These are phyloP conservation scores for Globisporangium echinulatum DNA, from an alignment of 352 stramenopile species.

Conservation along the genomic window DNA sequence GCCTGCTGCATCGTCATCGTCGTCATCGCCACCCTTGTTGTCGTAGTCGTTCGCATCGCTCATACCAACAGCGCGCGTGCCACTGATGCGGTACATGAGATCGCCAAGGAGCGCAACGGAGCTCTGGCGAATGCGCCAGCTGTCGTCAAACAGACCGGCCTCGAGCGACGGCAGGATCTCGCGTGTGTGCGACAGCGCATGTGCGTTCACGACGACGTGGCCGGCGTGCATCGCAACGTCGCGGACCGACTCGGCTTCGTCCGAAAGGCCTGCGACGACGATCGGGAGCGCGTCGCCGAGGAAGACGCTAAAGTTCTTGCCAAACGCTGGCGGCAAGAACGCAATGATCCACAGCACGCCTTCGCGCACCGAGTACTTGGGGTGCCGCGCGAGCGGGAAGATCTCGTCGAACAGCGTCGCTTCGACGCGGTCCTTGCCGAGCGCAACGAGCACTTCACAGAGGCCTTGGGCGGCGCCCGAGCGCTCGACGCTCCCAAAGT, in stretches of 20 bases:
- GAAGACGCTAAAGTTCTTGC: conserved; percentile 90
- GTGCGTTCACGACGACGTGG: conserved; percentile 96
- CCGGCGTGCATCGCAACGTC: conserved; percentile 97
- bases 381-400: conserved; percentile 92
- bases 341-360: conserved; percentile 98
- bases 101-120: conserved; percentile 95
- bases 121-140: conserved; percentile 98
- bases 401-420: conserved; percentile 89
- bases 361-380: conserved; percentile 94
- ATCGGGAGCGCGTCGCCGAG: conserved; percentile 94
- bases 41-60: conserved; percentile 34
- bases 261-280: conserved; percentile 95
- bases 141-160: conserved; percentile 94
- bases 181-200: conserved; percentile 95
- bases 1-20: conserved; percentile 80
- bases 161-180: conserved; percentile 97
- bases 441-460: conserved; percentile 91
- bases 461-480: conserved; percentile 98
- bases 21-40: conserved; percentile 44
- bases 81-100: conserved; percentile 96
- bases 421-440: conserved; percentile 76
- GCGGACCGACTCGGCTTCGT: conserved; percentile 97
- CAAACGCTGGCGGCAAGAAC: conserved; percentile 95
- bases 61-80: conserved; percentile 89
- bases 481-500: conserved; percentile 94